Base-by-base conservation (phyloP, 768 basidiomycete genomes). In the Russula vinacea region DNA sequence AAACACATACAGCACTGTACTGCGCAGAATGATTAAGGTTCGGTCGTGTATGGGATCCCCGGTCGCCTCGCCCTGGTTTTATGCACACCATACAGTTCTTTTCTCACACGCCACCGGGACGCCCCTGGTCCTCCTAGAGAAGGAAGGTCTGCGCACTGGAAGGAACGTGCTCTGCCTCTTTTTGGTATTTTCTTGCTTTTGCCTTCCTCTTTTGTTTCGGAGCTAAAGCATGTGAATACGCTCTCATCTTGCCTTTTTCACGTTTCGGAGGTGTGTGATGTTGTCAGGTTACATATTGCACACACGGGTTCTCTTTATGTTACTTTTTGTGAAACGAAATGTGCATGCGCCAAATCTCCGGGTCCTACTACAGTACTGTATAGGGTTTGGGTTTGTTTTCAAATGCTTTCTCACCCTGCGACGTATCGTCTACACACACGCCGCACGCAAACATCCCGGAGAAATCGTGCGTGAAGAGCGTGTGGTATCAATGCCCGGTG, bases 21-120 rank as follows among this genome's bases (percentile, higher is more conserved):
- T 22, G 55, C 42, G 58, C 56, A 26, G 42, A 37, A 14, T 10
- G 35, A 59, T 64, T 64, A 64, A 64, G 37, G 62, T 64, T 64
- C 22, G 47, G 32, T 26, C 33, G 16, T 24, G 37, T 39, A 45
- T 29, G 54, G 52, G 63, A 55, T 54, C 45, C 13, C 58, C 58
- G 57, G 44, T 39, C 6, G 33, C 19, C 29, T 52, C 29, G 49
- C 13, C 51, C 52, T 53, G 37, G 35, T 14, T 24, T n/a, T 22
- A 16, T 24, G 22, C 5, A 39, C 53, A 39, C 52, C 16, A 22
- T 35, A 6, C 55, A 42, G 26, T 56, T 56, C 32, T 53, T 29
- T 24, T 53, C 52, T 26, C 52, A 35, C 52, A 32, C 52, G 52
- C 26, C 29, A 49, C 47, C 11, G 47, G 42, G 42, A 44, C 44